Evolutionary conservation across 2,329 filamentous ascomycete species (phyloP).

Genomic region (Aspergillus eucalypticola): DNA sequence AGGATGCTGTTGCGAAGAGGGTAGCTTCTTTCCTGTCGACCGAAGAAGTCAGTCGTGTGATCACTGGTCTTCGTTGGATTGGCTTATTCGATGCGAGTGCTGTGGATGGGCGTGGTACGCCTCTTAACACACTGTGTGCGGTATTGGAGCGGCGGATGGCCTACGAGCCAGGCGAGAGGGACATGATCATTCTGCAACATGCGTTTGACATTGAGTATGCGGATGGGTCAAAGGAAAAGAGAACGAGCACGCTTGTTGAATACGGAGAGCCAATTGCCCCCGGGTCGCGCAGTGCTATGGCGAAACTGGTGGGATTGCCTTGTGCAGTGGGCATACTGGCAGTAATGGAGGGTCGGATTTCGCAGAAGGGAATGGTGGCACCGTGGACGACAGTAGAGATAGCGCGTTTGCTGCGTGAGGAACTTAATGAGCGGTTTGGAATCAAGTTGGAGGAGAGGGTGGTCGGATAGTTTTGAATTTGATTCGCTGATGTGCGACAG

Average conservation of each 20-base stretch:
- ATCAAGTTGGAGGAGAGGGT: slow-evolving; percentile 1
- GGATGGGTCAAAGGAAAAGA: neutral
- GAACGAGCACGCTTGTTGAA: neutral
- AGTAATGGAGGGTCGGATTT: neutral
- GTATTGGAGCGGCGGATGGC: slow-evolving; percentile 6
- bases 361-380: neutral
- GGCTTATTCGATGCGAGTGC: neutral
- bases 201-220: neutral
- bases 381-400: neutral
- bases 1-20: neutral
- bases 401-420: neutral
- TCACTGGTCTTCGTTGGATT: neutral
- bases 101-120: neutral
- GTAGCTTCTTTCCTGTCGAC: neutral
- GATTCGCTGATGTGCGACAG: neutral
- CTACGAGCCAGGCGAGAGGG: slow-evolving; percentile 3
- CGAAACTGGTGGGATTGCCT: slow-evolving; percentile 2
- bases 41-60: neutral
- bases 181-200: slow-evolving; percentile 10
- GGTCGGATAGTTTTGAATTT: neutral
- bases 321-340: slow-evolving; percentile 3
- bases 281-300: slow-evolving; percentile 1
- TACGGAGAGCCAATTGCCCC: neutral
- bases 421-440: neutral
- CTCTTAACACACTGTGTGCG: slow-evolving; percentile 3